Percentiles rank a stretch among this genome's conserved stretches.
phyloP scores from a whole-genome alignment of 108 stramenopile genomes.

The Mayamaea pseudoterrestris region DNA sequence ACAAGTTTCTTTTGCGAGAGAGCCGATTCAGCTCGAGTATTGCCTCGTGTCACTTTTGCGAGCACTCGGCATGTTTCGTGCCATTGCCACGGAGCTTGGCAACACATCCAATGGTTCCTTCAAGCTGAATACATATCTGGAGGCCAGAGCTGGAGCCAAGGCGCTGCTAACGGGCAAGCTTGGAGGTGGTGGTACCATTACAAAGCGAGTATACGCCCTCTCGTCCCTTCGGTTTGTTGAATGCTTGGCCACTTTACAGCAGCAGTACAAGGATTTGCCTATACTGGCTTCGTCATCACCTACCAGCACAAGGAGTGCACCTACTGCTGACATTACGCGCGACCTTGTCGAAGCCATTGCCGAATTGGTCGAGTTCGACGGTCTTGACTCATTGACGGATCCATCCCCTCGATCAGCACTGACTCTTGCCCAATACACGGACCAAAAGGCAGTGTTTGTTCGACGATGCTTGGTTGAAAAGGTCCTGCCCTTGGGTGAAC shows the following conservation, averaged over 20 bases:
- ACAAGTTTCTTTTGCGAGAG: too few species aligned
- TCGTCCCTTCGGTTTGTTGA: constrained; percentile 38
- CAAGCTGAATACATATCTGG: too few species aligned
- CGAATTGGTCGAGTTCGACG: constrained; percentile 74
- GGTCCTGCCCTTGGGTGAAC: constrained; percentile 31
- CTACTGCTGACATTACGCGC: constrained; percentile 4
- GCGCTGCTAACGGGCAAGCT: constrained; percentile 47
- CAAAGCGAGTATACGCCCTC: constrained; percentile 37
- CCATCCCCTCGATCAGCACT: constrained; percentile 66
- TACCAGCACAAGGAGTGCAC: too few species aligned
- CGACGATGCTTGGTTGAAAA: constrained; percentile 51
- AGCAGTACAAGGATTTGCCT: constrained; percentile 5
- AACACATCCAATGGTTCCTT: too few species aligned
- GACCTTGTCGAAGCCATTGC: constrained; percentile 53
- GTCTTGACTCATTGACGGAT: constrained; percentile 62
- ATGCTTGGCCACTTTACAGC: constrained; percentile 40
- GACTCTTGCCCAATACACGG: constrained; percentile 44
- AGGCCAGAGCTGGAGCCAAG: constrained; percentile 68
- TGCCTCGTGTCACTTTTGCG: too few species aligned
- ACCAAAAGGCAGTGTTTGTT: constrained; percentile 44
- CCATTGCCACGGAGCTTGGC: too few species aligned
- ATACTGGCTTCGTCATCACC: too few species aligned
- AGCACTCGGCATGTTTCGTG: too few species aligned
- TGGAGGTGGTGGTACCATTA: constrained; percentile 46
- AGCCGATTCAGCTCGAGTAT: too few species aligned